Percentiles rank a stretch among this genome's conserved stretches.
Evolutionary conservation across 176 grass and related monocot genomes (phyloP).

Genomic region (Avena eriantha): DNA sequence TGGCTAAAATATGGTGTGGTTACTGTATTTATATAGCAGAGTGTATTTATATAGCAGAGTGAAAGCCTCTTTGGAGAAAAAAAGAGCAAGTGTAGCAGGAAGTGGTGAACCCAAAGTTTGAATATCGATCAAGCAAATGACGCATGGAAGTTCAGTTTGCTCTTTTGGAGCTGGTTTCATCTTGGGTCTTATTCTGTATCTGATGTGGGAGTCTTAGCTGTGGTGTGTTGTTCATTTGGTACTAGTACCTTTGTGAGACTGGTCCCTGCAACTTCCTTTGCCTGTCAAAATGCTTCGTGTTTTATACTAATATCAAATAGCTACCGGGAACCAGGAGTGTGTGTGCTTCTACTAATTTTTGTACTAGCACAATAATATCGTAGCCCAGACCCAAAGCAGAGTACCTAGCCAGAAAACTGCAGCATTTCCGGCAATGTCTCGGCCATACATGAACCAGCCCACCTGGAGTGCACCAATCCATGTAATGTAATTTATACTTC

Average conservation of each 20-base stretch:
- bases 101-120: neutral
- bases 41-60: no score
- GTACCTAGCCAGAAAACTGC: constrained; percentile 37
- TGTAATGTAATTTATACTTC: neutral
- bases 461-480: neutral
- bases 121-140: neutral
- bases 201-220: neutral
- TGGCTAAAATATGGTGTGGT: no score
- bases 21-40: no score
- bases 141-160: neutral
- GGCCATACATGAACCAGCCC: neutral
- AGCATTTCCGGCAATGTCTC: constrained; percentile 36
- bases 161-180: neutral
- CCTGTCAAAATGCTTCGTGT: neutral
- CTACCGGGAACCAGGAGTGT: neutral
- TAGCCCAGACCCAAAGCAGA: neutral
- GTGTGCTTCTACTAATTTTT: no score
- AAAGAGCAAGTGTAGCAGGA: no score
- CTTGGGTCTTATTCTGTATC: neutral
- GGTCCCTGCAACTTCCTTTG: neutral
- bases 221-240: neutral
- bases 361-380: neutral
- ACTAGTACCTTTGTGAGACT: neutral
- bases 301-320: neutral
- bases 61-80: no score